Evolutionary conservation across 2,329 filamentous ascomycete species (phyloP), one percentile per base, ranked within the genome.

Genomic region (Pestalotiopsis sp.): DNA sequence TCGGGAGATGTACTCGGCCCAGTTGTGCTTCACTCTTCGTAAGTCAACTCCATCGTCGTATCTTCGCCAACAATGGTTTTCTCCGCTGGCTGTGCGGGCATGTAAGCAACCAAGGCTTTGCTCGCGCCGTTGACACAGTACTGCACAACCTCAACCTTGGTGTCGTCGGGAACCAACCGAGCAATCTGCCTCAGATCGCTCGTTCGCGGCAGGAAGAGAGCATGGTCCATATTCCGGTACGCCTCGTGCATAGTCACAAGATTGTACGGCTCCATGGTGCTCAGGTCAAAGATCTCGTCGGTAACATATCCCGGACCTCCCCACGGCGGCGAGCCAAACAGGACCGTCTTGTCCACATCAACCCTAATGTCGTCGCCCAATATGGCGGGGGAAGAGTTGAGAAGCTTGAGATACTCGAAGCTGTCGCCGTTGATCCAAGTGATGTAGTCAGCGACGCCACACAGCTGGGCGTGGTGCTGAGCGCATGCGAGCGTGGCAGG

Each of bases 61-160:
- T 59, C 57, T 27, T 59, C 62, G 6, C 40, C 38, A 2, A 31
- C 1, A 2, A 58, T 38, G 3, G 27, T 40, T 31, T 14, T 40
- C 13, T 62, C 59, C 13, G 45, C 25, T 38, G 66, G 23, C 9
- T 40, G 25, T 2, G 76, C 77, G 7, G 87, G 87, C 25, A 91
- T 82, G 73, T 89, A 91, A 38, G 86, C 89, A n/a, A 90, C 89
- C 79, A 91, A 80, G 66, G 91, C 92, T 81, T 98, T 98, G 80
- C 95, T 98, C 6, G 93, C 93, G 13, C 94, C 94, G 74, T 92
- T 87, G 83, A 97, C 93, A 77, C 95, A 97, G 78, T 98, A 98
- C 82, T 99, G 96, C 63, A 93, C 89, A 31, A 95, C 90, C 59
- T 92, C 89, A 20, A 93, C 84, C 80, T 92, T 92, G 27, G 79